Conservation (phyloP, 1,139 yeast species). For the Hemisphaericaspora xylofermentans region DNA sequence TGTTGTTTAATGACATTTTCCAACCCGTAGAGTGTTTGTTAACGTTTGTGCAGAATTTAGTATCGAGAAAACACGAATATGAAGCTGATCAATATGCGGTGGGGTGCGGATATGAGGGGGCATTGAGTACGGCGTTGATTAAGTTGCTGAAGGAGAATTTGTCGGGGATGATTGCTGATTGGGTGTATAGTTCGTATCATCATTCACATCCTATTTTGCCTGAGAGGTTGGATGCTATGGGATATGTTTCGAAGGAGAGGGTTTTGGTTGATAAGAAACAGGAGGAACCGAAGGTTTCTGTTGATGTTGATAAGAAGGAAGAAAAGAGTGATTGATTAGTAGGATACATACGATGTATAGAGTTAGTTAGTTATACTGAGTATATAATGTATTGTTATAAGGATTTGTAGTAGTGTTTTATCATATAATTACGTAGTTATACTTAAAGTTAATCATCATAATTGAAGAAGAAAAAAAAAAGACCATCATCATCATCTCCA, state of each 20-base stretch:
- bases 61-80: constrained; percentile 84
- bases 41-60: constrained; percentile 63
- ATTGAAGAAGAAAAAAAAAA: too few relatives aligned
- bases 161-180: constrained; percentile 81
- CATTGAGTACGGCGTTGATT: constrained; percentile 71
- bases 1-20: constrained; percentile 70
- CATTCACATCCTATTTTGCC: constrained; percentile 88
- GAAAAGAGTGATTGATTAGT: constrained; percentile 26
- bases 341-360: too few relatives aligned
- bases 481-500: too few relatives aligned
- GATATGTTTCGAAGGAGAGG: constrained; percentile 47
- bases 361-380: too few relatives aligned
- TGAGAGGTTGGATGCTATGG: constrained; percentile 80
- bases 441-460: too few relatives aligned
- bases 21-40: constrained; percentile 73
- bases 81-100: constrained; percentile 90
- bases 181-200: constrained; percentile 85
- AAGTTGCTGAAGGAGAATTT: constrained; percentile 77
- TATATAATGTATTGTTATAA: too few relatives aligned
- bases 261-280: constrained; percentile 39
- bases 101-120: constrained; percentile 65
- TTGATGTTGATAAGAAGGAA: constrained; percentile 82
- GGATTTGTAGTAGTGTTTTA: too few relatives aligned
- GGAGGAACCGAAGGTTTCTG: too few relatives aligned
- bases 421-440: too few relatives aligned